Base-by-base conservation (phyloP, 1,139 yeast genomes). In the Lodderomyces parapsilosis region DNA sequence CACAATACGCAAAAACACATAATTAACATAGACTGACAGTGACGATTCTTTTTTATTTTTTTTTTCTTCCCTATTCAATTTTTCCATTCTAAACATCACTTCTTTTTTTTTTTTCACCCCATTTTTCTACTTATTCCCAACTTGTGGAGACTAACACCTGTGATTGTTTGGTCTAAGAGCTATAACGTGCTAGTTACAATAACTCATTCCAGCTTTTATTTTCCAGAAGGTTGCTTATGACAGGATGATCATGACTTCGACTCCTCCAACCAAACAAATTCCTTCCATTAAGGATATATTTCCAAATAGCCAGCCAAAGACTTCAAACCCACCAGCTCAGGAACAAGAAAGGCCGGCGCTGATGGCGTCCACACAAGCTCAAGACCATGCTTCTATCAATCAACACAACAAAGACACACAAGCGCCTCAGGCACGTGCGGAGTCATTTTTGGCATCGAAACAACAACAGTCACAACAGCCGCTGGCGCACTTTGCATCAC, bases 201-300 rank as follows among this genome's bases (percentile, higher is more conserved):
- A 20, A 20, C 23, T 20, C 23, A 20, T 20, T 8, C 8, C 5
- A 20, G 8, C 7, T 8, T 20, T 5, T 8, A 8, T 20, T 20
- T 20, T 20, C 8, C 8, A 6, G 23, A 20, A 20, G n/a, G 8
- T 20, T 20, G 23, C 23, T 6, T 20, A 6, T 5, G 33, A 15
- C 33, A 30, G 19, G n/a, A 40, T 36, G 28, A 40, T 40, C 36
- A 35, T 32, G 15, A 40, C 31, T 14, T 22, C 40, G n/a, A 22
- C 40, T 15, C 19, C 30, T 19, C 20, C 36, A 10, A 17, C 36
- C n/a, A 36, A 20, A 17, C 40, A 2, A 23, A 38, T 32, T 22
- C 37, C 32, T 18, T 37, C 43, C 9, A 37, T 31, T 6, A 37
- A 23, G 13, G 27, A 34, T 13, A 37, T 32, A 8, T 27, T 37